Percentiles rank a stretch among this genome's conserved stretches.
phyloP scores from a whole-genome alignment of 1,139 yeast genomes.

The Taphrina confusa region DNA sequence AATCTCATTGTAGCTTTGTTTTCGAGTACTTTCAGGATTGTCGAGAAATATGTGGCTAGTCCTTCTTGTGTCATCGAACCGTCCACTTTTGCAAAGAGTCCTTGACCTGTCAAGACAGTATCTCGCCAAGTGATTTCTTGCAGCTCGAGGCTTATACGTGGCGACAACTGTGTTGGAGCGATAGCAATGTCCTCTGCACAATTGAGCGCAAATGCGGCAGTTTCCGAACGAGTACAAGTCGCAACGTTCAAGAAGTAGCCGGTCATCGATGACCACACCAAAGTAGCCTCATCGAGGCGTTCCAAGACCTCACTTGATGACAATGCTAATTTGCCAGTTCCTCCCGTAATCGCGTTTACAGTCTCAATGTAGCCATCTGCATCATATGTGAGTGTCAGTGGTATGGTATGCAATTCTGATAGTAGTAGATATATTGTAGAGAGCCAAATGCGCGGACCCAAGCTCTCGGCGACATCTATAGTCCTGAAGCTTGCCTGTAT shows the following conservation, averaged over 20 bases:
- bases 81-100: neutral
- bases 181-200: neutral
- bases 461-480: neutral
- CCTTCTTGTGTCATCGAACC: constrained; percentile 12
- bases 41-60: neutral
- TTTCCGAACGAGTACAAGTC: neutral
- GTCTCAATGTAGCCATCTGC: neutral
- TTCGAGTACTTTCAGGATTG: neutral
- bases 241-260: neutral
- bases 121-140: neutral
- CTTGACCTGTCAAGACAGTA: neutral
- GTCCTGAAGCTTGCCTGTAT: constrained; percentile 30
- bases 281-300: neutral
- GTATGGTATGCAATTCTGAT: neutral
- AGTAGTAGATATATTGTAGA: constrained; percentile 4
- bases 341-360: constrained; percentile 4
- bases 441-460: neutral
- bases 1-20: neutral
- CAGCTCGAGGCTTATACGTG: neutral
- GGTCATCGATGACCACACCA: neutral
- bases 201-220: neutral
- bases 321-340: neutral
- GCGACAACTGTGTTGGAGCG: neutral
- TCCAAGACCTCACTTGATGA: neutral
- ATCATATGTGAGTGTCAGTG: neutral